These are phyloP conservation scores for Aotearoamyces nothofagi DNA, from an alignment of 2,329 filamentous ascomycete genomes.

Conservation along the genomic window DNA sequence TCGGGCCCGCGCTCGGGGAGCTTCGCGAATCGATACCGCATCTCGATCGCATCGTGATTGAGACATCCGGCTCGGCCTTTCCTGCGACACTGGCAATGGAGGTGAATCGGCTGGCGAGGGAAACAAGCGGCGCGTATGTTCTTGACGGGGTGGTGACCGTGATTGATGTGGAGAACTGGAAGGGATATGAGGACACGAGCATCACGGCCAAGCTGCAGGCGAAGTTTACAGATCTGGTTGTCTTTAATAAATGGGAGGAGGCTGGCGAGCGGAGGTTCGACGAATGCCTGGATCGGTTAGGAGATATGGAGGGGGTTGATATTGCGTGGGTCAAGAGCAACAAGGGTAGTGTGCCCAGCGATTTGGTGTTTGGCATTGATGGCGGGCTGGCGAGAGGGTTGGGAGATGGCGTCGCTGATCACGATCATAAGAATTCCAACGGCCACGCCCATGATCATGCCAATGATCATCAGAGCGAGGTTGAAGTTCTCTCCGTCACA, in stretches of 20 bases:
- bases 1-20: slow-evolving; percentile 64
- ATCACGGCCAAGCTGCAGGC: slow-evolving; percentile 61
- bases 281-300: slow-evolving; percentile 47
- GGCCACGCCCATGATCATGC: slow-evolving; percentile 12
- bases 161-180: slow-evolving; percentile 65
- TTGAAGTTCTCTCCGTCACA: slow-evolving; percentile 80
- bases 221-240: slow-evolving; percentile 54
- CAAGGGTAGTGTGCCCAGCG: slow-evolving; percentile 62
- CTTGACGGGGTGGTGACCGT: slow-evolving; percentile 58
- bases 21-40: slow-evolving; percentile 35
- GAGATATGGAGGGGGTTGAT: slow-evolving; percentile 47
- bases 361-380: slow-evolving; percentile 78
- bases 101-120: slow-evolving; percentile 44
- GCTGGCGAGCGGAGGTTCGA: slow-evolving; percentile 47
- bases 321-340: slow-evolving; percentile 75
- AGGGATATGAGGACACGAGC: slow-evolving; percentile 56
- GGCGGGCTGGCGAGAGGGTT: slow-evolving; percentile 49
- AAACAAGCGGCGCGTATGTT: slow-evolving; percentile 38
- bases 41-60: slow-evolving; percentile 83
- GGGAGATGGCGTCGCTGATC: slow-evolving; percentile 20
- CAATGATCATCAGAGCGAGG: slow-evolving; percentile 60
- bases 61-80: slow-evolving; percentile 59
- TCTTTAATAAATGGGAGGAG: slow-evolving; percentile 60
- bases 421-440: slow-evolving; percentile 24
- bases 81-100: slow-evolving; percentile 59